Percentiles rank a stretch among this genome's conserved stretches.
Evolutionary conservation across 139 green algal genomes (phyloP).

Genomic region (Tetradesmus obliquus): DNA sequence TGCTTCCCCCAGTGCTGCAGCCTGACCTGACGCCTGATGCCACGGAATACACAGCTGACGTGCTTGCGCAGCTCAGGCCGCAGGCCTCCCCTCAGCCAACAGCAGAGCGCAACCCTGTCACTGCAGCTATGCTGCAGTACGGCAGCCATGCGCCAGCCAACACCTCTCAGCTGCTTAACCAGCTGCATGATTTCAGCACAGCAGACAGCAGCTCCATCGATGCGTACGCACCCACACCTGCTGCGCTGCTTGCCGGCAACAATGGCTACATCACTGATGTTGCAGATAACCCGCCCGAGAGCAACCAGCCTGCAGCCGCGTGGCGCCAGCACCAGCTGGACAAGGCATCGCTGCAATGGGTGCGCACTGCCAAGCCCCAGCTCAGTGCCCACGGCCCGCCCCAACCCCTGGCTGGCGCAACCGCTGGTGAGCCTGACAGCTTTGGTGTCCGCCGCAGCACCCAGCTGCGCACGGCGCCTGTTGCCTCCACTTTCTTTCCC

Average conservation of each 20-base stretch:
- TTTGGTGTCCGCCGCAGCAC: background rate
- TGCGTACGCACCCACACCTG: background rate
- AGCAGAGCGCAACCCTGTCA: background rate
- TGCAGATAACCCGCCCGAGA: too few relatives aligned
- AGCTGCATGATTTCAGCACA: background rate
- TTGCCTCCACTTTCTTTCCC: constrained; percentile 9
- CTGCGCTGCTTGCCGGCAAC: too few relatives aligned
- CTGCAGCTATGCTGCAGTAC: background rate
- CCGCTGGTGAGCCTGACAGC: background rate
- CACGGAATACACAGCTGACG: background rate
- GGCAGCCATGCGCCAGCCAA: background rate
- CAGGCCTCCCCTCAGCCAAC: background rate
- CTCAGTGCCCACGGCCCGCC: too few relatives aligned
- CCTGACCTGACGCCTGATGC: background rate
- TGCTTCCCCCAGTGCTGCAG: background rate
- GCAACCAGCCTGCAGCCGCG: too few relatives aligned
- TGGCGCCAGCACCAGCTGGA: too few relatives aligned
- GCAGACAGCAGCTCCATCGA: background rate
- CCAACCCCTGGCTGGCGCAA: background rate
- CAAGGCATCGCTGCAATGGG: too few relatives aligned
- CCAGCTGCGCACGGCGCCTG: background rate
- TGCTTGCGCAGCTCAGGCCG: background rate
- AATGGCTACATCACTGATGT: too few relatives aligned
- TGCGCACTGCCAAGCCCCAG: too few relatives aligned
- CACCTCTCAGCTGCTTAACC: background rate